phyloP scores from a whole-genome alignment of 257 asterid species.

The Salvia splendens region DNA sequence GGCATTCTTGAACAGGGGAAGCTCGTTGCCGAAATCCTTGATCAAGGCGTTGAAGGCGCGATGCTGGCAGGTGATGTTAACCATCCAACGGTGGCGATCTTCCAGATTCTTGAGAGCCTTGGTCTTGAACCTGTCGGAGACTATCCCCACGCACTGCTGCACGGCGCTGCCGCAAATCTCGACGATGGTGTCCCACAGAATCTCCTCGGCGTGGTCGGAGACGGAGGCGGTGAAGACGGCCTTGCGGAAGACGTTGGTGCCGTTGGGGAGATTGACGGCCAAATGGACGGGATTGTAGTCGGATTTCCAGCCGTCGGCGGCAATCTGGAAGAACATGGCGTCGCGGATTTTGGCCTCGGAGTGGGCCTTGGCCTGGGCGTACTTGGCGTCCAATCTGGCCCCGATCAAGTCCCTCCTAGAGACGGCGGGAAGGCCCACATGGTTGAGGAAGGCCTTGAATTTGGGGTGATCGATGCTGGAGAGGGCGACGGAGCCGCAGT shows the following conservation, averaged over 20 bases:
- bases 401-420: conserved; percentile 65
- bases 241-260: conserved; percentile 71
- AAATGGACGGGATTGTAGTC: conserved; percentile 71
- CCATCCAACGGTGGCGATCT: conserved; percentile 92
- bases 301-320: conserved; percentile 84
- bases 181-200: conserved; percentile 77
- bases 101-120: conserved; percentile 78
- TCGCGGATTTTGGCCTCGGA: conserved; percentile 87
- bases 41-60: conserved; percentile 72
- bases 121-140: conserved; percentile 85
- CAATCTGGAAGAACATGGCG: conserved; percentile 95
- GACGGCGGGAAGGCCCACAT: conserved; percentile 71
- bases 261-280: conserved; percentile 90
- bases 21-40: conserved; percentile 81
- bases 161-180: conserved; percentile 73
- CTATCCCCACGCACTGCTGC: conserved; percentile 87
- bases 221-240: conserved; percentile 70
- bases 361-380: conserved; percentile 63
- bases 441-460: conserved; percentile 77
- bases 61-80: conserved; percentile 80
- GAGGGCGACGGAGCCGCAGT: conserved; percentile 82
- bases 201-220: conserved; percentile 78
- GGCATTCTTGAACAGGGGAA: conserved; percentile 70
- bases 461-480: conserved; percentile 90
- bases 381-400: conserved; percentile 66